Percentiles rank a stretch among this genome's conserved stretches.
These are phyloP conservation scores for Echria macrotheca DNA, from an alignment of 495 filamentous ascomycete species.

Conservation along the genomic window DNA sequence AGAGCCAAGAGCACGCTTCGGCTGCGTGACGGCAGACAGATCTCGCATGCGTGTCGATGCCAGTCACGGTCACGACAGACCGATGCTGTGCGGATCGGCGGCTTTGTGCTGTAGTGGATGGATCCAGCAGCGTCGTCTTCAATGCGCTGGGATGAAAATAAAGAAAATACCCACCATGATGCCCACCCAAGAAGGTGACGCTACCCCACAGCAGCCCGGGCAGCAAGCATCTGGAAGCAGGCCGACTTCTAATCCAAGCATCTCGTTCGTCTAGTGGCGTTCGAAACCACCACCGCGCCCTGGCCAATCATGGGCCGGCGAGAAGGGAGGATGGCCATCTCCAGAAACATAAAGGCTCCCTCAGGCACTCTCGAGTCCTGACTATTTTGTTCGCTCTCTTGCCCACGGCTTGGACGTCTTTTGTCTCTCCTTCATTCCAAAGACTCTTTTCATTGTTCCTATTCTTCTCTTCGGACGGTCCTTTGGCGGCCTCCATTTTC, in stretches of 20 bases:
- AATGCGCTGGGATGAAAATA: neutral
- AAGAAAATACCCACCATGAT: neutral
- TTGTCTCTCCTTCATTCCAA: slow-evolving; percentile 13
- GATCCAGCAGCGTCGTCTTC: too few relatives aligned
- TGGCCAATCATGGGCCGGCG: slow-evolving; percentile 19
- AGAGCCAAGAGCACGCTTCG: too few relatives aligned
- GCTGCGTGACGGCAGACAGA: too few relatives aligned
- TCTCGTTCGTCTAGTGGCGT: slow-evolving; percentile 17
- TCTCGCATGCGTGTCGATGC: too few relatives aligned
- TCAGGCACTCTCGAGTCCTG: slow-evolving; percentile 8
- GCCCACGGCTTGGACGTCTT: slow-evolving; percentile 15
- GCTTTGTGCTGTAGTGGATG: slow-evolving; percentile 3
- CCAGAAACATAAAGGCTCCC: slow-evolving; percentile 28
- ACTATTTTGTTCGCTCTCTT: slow-evolving; percentile 12
- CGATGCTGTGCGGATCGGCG: too few relatives aligned
- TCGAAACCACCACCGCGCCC: slow-evolving; percentile 19
- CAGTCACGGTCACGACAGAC: too few relatives aligned
- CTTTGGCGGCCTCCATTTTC: slow-evolving; percentile 11
- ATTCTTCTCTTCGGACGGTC: slow-evolving; percentile 10
- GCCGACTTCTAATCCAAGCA: neutral
- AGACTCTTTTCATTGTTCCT: slow-evolving; percentile 9
- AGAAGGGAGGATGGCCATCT: slow-evolving; percentile 12
- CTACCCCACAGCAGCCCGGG: slow-evolving; percentile 5
- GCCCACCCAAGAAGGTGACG: neutral
- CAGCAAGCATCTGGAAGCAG: slow-evolving; percentile 1